phyloP scores from a whole-genome alignment of 2,329 filamentous ascomycete genomes.

The Biscogniauxia marginata region DNA sequence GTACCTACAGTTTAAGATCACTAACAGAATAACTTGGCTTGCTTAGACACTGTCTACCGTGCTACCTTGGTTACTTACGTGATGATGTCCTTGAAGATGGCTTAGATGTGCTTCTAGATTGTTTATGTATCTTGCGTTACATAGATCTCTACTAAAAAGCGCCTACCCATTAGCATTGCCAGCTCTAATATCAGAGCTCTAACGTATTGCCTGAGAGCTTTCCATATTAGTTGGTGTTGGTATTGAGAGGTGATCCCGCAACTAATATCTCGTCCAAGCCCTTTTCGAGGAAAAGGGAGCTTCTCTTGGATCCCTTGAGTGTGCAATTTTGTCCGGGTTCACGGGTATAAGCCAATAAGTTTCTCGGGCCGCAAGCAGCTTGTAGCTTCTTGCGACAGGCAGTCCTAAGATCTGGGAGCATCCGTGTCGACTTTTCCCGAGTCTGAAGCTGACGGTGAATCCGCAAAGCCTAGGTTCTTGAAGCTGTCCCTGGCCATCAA shows the following conservation, averaged over 20 bases:
- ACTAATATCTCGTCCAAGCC: not conserved
- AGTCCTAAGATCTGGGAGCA: not conserved
- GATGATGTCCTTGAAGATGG: no score
- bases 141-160: not conserved
- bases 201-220: not conserved
- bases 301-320: no score
- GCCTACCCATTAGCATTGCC: not conserved
- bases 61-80: no score
- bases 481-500: conserved; percentile 96
- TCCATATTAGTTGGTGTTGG: not conserved
- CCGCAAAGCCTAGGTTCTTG: conserved; percentile 79
- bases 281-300: not conserved
- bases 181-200: not conserved
- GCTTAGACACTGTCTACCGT: no score
- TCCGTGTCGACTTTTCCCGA: conserved; percentile 29
- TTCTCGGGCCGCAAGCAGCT: no score
- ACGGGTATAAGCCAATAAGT: no score
- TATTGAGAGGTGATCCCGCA: not conserved
- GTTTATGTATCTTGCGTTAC: not conserved
- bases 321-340: no score
- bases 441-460: conserved; percentile 18
- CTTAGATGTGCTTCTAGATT: no score
- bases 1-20: no score
- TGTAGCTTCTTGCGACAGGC: not conserved
- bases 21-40: no score